Base-by-base conservation (phyloP, 2,329 filamentous ascomycete genomes). In the Clarireedia monteithiana region DNA sequence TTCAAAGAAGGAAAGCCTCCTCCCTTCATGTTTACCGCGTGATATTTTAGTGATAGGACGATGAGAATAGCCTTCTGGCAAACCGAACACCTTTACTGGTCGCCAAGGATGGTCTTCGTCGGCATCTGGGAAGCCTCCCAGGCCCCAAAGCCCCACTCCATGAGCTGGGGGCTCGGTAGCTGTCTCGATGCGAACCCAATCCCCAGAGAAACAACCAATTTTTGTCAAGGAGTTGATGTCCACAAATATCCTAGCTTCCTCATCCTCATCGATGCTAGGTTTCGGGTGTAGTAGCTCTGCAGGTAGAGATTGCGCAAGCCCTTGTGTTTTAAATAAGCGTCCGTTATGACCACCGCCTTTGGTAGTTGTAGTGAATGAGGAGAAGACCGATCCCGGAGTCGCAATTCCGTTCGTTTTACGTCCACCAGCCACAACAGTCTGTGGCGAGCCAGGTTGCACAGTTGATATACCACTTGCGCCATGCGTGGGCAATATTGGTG, bases 171-270 rank as follows among this genome's bases (percentile, higher is more conserved):
- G 87, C 67, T 91, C 89, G 62, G 88, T 80, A 0, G 88, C 81
- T 5, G 83, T 79, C 72, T 96, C 90, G 10, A 96, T 77, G 23
- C 87, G 85, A 10, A 96, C 90, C 94, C 94, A 99, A 68, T 99
- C 94, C 30, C 94, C 94, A 0, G 92, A 97, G 68, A 99, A 99
- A 70, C 92, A 97, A 15, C 92, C 91, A 53, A 99, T 86, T 63
- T 91, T 91, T 14, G 89, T 86, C 20, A 99, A 73, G 1, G 89
- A 89, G 56, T 83, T 85, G 6, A 95, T 86, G 64, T 96, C 91
- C 5, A 99, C 91, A 66, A 92, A 99, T 2, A 97, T 81, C 48
- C 94, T 84, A 1, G 89, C 85, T 64, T 95, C 87, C 62, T 96
- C 91, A 59, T 99, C 94, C 59, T 96, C 91, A 26, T 84, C 81